Evolutionary conservation across 805 yeast genomes (phyloP), one percentile per base, ranked within the genome.

Genomic region (Maudiozyma barnettii): DNA sequence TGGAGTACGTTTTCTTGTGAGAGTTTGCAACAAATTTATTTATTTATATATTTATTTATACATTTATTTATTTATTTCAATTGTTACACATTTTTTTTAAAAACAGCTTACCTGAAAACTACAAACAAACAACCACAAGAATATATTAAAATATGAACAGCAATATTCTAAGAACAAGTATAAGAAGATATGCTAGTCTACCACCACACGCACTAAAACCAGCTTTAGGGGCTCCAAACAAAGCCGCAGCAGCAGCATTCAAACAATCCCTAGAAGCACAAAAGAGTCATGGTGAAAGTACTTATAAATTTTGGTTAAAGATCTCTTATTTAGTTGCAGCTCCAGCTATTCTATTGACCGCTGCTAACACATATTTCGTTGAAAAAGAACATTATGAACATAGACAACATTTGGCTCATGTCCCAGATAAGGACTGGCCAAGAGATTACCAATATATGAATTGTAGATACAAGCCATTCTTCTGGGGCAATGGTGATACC

Each of bases 401-500:
- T 77, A 81, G 93, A 74, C 77, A 76, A 66, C 93, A 84, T 70
- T 72, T 79, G 61, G 65, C 69, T 45, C 73, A 74, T 59, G 72
- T 87, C 49, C 68, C 88, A 31, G 97, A 90, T 67, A 91, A 83
- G 59, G 95, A 90, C 66, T 86, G 95, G 89, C 97, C 97, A 63
- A 72, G 68, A 52, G 93, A 84, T 71, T 86, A 86, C 75, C 90
- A 82, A 60, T 93, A 79, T 80, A 90, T 84, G 77, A 93, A 93
- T 78, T 69, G 89, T 60, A 87, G 98, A 80, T 66, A 68, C 65
- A 82, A 80, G 69, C 82, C 84, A 66, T 91, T 79, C 79, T 91
- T 89, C 83, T 93, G 98, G 98, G 99, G 99, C 66, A 91, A 93
- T 66, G 98, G 99, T 67, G 96, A 90, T 77, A 82, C 86, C 79